Evolutionary conservation across 2,329 filamentous ascomycete species (phyloP).

Genomic region (Zasmidium cellare): DNA sequence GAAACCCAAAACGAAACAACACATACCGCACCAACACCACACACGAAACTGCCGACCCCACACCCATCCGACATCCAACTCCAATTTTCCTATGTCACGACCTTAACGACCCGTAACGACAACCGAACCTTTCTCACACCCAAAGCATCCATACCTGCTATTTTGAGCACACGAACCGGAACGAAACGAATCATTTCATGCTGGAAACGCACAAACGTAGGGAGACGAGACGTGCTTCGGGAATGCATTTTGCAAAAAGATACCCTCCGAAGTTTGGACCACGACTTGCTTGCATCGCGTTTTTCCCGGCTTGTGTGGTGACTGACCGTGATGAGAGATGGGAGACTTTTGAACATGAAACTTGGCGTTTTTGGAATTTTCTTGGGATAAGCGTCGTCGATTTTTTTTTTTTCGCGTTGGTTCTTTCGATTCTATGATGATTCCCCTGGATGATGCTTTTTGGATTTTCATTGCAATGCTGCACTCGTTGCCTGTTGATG

Average conservation of each 20-base stretch:
- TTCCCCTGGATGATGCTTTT: background rate
- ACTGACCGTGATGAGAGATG: background rate
- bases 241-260: background rate
- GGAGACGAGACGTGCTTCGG: background rate
- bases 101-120: constrained; percentile 9
- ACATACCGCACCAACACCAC: constrained; percentile 29
- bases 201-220: background rate
- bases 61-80: background rate
- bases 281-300: background rate
- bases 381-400: background rate
- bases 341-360: too few species aligned
- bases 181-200: background rate
- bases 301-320: background rate
- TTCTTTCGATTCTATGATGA: background rate
- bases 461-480: background rate
- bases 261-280: too few species aligned
- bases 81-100: background rate
- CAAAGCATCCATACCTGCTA: background rate
- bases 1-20: background rate
- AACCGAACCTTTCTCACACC: background rate
- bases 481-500: constrained; percentile 4
- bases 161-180: too few species aligned
- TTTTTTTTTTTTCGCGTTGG: background rate
- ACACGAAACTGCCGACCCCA: background rate
- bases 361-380: background rate